Evolutionary conservation across 164 flowering plant species (phyloP).

Genomic region (Magnolia officinalis): DNA sequence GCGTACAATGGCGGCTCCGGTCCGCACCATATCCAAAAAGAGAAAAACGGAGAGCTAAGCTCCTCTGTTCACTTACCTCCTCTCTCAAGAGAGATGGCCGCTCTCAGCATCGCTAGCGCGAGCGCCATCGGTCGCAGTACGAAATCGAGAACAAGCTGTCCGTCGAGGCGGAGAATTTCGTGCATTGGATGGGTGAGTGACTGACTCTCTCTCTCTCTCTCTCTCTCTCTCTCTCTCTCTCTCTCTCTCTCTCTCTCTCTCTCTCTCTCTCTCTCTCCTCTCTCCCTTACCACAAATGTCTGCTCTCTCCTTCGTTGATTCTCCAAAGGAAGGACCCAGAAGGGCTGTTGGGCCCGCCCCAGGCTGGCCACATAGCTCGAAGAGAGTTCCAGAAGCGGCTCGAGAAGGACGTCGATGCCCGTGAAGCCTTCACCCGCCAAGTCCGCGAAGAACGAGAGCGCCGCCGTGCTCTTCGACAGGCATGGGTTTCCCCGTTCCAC

Average conservation of each 20-base stretch:
- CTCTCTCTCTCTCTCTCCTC: conserved; percentile 7
- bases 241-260: conserved; percentile 7
- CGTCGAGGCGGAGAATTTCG: conserved; percentile 29
- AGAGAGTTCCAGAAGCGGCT: conserved; percentile 57
- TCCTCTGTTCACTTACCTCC: too few species aligned
- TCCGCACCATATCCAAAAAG: too few species aligned
- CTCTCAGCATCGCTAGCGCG: conserved; percentile 15
- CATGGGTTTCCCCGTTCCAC: conserved; percentile 5
- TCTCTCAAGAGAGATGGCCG: conserved; percentile 15
- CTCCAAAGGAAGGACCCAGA: conserved; percentile 81
- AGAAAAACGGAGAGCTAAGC: too few species aligned
- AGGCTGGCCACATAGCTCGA: conserved; percentile 73
- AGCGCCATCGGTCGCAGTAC: background rate
- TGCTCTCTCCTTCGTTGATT: background rate
- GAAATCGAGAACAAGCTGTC: conserved; percentile 3
- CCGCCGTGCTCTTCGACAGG: conserved; percentile 56
- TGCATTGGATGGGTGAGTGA: conserved; percentile 59
- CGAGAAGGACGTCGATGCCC: conserved; percentile 74
- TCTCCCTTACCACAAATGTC: background rate
- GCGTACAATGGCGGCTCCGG: background rate
- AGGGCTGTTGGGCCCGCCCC: conserved; percentile 65
- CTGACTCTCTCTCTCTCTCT: conserved; percentile 6
- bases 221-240: background rate
- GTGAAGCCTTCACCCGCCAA: conserved; percentile 67
- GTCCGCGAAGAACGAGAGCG: conserved; percentile 78